Evolutionary conservation across 179 eudicot species (phyloP).

Genomic region (Amaranthus tricolor): DNA sequence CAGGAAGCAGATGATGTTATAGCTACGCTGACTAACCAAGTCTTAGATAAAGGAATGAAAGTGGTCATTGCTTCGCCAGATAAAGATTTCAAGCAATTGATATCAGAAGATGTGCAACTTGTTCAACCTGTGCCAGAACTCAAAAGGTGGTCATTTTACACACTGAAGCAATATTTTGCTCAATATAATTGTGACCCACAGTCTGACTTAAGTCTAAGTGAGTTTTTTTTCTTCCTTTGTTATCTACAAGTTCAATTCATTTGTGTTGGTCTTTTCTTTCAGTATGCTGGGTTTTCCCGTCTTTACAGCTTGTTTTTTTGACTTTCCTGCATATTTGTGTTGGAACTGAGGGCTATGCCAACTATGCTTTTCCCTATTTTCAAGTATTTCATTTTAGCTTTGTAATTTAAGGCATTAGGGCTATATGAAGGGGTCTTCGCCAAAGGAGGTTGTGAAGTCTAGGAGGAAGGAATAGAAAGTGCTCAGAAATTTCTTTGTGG

Average conservation of each 20-base stretch:
- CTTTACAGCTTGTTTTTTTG: not conserved
- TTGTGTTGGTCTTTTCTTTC: constrained; percentile 7
- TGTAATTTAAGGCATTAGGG: not conserved
- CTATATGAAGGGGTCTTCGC: too few relatives aligned
- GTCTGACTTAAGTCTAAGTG: constrained; percentile 87
- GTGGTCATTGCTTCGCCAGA: constrained; percentile 95
- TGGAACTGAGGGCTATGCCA: too few relatives aligned
- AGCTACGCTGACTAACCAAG: constrained; percentile 77
- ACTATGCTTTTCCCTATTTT: not conserved
- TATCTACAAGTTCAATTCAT: not conserved
- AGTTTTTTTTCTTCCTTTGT: constrained; percentile 9
- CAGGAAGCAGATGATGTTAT: constrained; percentile 96
- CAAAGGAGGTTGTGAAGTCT: not conserved
- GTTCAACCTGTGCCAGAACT: constrained; percentile 78
- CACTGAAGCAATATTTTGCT: constrained; percentile 74
- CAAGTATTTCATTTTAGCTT: not conserved
- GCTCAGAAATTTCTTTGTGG: not conserved
- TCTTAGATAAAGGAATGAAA: constrained; percentile 45
- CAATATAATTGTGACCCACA: constrained; percentile 84
- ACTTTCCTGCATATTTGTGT: not conserved
- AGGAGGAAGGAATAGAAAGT: not conserved
- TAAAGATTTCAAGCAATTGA: constrained; percentile 96
- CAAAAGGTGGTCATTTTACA: constrained; percentile 89
- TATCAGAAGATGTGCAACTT: constrained; percentile 89
- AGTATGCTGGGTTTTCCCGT: not conserved